A percentile compares a stretch with the other conserved stretches of the same genome.
Conservation (phyloP, 306 rosid species). For the Trifolium dubium region DNA sequence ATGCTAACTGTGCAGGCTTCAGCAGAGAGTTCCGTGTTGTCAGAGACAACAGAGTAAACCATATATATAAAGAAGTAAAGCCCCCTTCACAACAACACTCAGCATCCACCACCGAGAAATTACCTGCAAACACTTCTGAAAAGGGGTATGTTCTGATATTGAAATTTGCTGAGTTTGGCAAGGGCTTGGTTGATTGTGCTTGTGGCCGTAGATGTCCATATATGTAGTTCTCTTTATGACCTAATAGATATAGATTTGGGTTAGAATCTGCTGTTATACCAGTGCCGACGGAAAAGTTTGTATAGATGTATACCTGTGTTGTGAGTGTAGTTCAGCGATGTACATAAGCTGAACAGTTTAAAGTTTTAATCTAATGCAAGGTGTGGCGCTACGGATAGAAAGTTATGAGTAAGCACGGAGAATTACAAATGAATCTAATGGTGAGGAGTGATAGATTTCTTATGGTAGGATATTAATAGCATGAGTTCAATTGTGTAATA, state of each 20-base stretch:
- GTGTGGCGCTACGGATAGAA: neutral
- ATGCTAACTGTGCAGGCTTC: slow-evolving; percentile 56
- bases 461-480: neutral
- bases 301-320: neutral
- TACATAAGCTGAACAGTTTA: neutral
- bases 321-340: slow-evolving; percentile 1
- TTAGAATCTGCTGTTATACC: neutral
- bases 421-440: slow-evolving; percentile 19
- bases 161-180: slow-evolving; percentile 4
- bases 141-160: slow-evolving; percentile 59
- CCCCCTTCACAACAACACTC: slow-evolving; percentile 54
- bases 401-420: neutral
- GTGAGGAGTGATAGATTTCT: neutral
- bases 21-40: slow-evolving; percentile 91
- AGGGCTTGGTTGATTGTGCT: slow-evolving; percentile 6
- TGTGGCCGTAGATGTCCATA: slow-evolving; percentile 5
- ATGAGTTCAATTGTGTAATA: neutral
- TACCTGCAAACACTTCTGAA: slow-evolving; percentile 49
- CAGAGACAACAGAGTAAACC: slow-evolving; percentile 87
- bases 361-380: neutral
- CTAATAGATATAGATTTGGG: neutral
- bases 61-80: slow-evolving; percentile 62
- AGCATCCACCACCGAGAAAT: slow-evolving; percentile 50
- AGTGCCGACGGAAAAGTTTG: slow-evolving; percentile 6
- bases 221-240: slow-evolving; percentile 4